Evolutionary conservation across 768 basidiomycete species (phyloP), one percentile per base, ranked within the genome.

Genomic region (Fomitopsis pulvina): DNA sequence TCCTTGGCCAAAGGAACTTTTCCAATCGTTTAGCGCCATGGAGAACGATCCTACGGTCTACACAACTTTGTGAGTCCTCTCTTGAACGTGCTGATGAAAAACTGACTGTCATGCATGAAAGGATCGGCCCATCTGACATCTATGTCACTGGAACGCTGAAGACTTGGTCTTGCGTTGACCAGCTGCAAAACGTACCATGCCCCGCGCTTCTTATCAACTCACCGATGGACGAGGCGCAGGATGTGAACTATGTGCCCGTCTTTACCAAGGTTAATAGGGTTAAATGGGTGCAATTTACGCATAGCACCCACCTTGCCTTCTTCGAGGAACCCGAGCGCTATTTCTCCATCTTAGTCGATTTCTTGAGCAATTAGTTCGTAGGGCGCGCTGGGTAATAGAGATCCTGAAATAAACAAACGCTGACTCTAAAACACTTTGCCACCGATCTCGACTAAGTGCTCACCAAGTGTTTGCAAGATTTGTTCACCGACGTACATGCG

Each of bases 141-240:
- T 57, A 60, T 27, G 66, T 70, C 18, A 62, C 66, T 9, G 73
- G 73, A 0, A 62, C 71, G 0, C 50, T 80, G 40, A 71, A 71
- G 55, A 55, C 64, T 2, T 81, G 78, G 78, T 60, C 68, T 6
- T 68, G 75, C 48, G 57, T 75, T 20, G 69, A 73, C 38, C 62
- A 68, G 11, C 57, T 78, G 7, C 62, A 68, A 48, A 67, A 61
- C 1, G 72, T 79, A 16, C 40, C 73, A 18, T 50, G 41, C 14
- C 59, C 59, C 29, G 64, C 63, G 5, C 53, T 66, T 21, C 47
- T 66, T 3, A 53, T 73, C 47, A 74, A 74, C 47, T 73, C 73
- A 3, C 51, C 54, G 2, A 55, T 65, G 22, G 75, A 77, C 53
- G 64, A 68, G 18, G 62, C 68, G 14, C 67, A 70, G 47, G 72